Evolutionary conservation across 1,284 basidiomycete species (phyloP).

Genomic region (Ceratobasidium sp.): DNA sequence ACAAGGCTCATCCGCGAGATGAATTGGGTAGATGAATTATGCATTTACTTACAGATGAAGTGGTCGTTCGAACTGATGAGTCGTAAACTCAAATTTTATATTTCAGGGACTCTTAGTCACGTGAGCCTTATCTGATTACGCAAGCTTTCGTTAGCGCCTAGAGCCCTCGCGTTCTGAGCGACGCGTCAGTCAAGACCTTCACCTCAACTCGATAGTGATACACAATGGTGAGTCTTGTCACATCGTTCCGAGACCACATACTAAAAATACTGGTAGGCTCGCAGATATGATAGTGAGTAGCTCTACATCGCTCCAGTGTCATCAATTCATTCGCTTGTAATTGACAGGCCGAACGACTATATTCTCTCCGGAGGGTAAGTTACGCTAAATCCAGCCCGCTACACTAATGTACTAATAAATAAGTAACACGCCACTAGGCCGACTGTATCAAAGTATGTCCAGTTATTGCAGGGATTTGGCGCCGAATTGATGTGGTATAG

Average conservation of each 20-base stretch:
- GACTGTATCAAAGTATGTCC: conserved; percentile 85
- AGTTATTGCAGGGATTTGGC: neutral
- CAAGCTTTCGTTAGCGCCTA: conserved; percentile 6
- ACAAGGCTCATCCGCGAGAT: conserved; percentile 23
- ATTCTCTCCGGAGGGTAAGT: conserved; percentile 92
- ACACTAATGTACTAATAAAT: conserved; percentile 23
- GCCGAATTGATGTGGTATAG: conserved; percentile 57
- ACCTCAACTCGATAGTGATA: neutral
- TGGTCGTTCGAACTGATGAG: neutral
- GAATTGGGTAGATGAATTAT: neutral
- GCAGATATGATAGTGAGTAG: conserved; percentile 46
- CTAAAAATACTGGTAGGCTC: conserved; percentile 36
- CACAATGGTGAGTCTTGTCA: conserved; percentile 27
- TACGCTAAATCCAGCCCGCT: neutral
- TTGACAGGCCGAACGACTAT: conserved; percentile 86
- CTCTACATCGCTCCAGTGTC: neutral
- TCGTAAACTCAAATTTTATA: conserved; percentile 17
- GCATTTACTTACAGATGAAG: conserved; percentile 1
- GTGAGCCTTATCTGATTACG: conserved; percentile 7
- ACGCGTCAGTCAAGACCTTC: conserved; percentile 36
- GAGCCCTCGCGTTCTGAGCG: conserved; percentile 35
- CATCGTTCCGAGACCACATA: neutral
- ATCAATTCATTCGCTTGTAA: conserved; percentile 44
- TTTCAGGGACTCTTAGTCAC: neutral
- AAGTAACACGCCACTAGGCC: conserved; percentile 62